Base-by-base conservation (phyloP, 345 rosid genomes). In the Crucihimalaya himalaica region DNA sequence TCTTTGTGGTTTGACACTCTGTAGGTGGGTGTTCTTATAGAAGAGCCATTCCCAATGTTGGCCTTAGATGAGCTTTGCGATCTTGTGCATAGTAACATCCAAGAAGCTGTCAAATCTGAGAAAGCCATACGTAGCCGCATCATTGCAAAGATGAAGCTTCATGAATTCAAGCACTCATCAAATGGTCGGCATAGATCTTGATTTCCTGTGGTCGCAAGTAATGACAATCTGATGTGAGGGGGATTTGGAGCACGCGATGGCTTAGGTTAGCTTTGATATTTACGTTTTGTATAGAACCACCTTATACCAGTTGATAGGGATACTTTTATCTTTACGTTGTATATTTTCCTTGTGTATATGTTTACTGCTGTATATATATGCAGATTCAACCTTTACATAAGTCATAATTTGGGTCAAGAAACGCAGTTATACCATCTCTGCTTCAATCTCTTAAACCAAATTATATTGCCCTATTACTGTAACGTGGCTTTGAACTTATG, bases 11-110 rank as follows among this genome's bases (percentile, higher is more conserved):
- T 52, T 63, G 68, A 75, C 51, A 73, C 70, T 81, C 14, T 68
- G 62, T 52, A 89, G 98, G 98, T 93, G 58, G 98, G 98, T 68
- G 98, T 91, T 68, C 94, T 93, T 57, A 93, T 93, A 52, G 96
- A 91, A 80, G 98, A 94, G 71, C 97, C 98, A 51, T 91, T 93
- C 82, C 83, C 97, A 9, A 82, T 94, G 96, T 76, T 91, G 71
- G 91, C 97, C 8, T 87, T 94, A 25, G 97, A 91, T 37, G 98
- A 88, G 70, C 82, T 89, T n/a, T 91, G 98, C 73, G 72, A 56
- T 48, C 82, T 73, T 45, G 89, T 78, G 32, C 79, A 63, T 50
- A 70, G 73, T 69, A 88, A 88, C 83, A 81, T 91, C 66, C 72
- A 77, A 72, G 95, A 94, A 83, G 89, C 91, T 35, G 78, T 88